These are phyloP conservation scores for Fusarium robinianum DNA, from an alignment of 2,329 filamentous ascomycete species.

Conservation along the genomic window DNA sequence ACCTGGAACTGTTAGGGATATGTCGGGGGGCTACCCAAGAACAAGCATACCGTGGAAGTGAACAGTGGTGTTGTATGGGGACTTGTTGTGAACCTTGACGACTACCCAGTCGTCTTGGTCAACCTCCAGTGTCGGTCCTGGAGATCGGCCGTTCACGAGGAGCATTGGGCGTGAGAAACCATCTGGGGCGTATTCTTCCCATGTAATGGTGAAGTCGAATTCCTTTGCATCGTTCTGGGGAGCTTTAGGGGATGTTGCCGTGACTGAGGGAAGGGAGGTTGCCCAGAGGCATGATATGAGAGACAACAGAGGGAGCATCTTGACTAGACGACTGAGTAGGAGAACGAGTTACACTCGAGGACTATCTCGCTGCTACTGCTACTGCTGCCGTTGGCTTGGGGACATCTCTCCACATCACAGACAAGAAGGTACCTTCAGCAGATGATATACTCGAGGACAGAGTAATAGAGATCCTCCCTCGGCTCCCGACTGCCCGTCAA, in stretches of 20 bases:
- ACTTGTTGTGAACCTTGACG: conserved; percentile 51
- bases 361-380: too few relatives aligned
- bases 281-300: conserved; percentile 6
- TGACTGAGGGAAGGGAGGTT: conserved; percentile 12
- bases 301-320: conserved; percentile 14
- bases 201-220: conserved; percentile 43
- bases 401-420: too few relatives aligned
- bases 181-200: conserved; percentile 47
- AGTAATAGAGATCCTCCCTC: too few relatives aligned
- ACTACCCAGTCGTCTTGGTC: conserved; percentile 55
- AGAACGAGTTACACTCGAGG: too few relatives aligned
- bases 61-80: conserved; percentile 53
- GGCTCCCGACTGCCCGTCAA: too few relatives aligned
- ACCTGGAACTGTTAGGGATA: conserved; percentile 36
- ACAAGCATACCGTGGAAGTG: conserved; percentile 54
- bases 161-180: conserved; percentile 51
- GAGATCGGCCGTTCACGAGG: conserved; percentile 64
- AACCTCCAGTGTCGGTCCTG: conserved; percentile 62
- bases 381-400: too few relatives aligned
- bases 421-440: too few relatives aligned
- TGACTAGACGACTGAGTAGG: too few relatives aligned
- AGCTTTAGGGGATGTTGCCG: conserved; percentile 4
- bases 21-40: rapidly evolving
- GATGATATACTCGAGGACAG: too few relatives aligned
- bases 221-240: conserved; percentile 19